Conservation (phyloP, 2,329 filamentous ascomycete genomes). For the Epicoccum sorghinum region DNA sequence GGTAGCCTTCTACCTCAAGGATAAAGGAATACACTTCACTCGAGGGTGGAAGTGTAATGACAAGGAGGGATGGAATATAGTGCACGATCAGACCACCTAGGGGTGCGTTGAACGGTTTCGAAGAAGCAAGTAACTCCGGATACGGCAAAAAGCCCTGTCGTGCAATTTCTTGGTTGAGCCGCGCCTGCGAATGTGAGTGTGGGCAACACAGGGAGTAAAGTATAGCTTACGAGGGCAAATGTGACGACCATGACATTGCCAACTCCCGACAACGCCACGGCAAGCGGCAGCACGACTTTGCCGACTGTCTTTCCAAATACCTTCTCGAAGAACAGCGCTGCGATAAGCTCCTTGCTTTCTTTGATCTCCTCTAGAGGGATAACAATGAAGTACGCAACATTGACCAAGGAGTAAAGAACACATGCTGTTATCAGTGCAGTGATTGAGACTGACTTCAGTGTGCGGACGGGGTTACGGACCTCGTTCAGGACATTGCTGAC, state of each 20-base stretch:
- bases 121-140: constrained; percentile 65
- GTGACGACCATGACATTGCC: constrained; percentile 77
- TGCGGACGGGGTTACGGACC: constrained; percentile 70
- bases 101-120: constrained; percentile 70
- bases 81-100: constrained; percentile 72
- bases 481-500: constrained; percentile 75
- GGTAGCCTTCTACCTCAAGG: constrained; percentile 73
- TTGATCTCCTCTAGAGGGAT: constrained; percentile 72
- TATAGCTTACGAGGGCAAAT: constrained; percentile 64
- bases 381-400: constrained; percentile 68
- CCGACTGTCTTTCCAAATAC: constrained; percentile 67
- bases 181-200: constrained; percentile 55
- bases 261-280: constrained; percentile 69
- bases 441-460: constrained; percentile 66
- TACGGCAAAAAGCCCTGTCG: constrained; percentile 73
- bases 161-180: constrained; percentile 75
- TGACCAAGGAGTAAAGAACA: constrained; percentile 69
- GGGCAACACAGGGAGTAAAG: not conserved
- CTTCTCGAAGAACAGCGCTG: constrained; percentile 69
- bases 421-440: constrained; percentile 67
- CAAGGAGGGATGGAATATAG: constrained; percentile 70
- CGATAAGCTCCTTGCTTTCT: constrained; percentile 69
- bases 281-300: constrained; percentile 63
- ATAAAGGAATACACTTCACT: constrained; percentile 75
- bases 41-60: constrained; percentile 69